These are phyloP conservation scores for Annulohypoxylon nitens DNA, from an alignment of 495 filamentous ascomycete species.

Conservation along the genomic window DNA sequence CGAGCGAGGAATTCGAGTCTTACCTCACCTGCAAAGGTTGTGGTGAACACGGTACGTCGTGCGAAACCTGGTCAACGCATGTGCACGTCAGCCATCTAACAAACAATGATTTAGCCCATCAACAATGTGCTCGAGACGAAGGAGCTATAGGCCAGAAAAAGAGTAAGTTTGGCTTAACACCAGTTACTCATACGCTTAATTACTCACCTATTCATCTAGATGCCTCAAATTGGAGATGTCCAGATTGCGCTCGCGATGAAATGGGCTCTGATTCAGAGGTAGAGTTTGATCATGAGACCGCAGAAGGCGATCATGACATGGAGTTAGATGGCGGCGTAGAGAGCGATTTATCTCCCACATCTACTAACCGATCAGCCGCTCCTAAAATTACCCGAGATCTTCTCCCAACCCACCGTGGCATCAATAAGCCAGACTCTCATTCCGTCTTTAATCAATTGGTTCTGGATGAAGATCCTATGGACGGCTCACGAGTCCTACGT, in stretches of 20 bases:
- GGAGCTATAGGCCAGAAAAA: conserved; percentile 69
- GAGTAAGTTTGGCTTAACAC: conserved; percentile 42
- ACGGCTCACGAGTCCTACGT: conserved; percentile 85
- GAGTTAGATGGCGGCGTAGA: conserved; percentile 45
- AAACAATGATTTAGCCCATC: conserved; percentile 75
- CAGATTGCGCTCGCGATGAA: conserved; percentile 77
- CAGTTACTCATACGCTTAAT: conserved; percentile 34
- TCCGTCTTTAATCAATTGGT: conserved; percentile 87
- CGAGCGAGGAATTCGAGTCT: conserved; percentile 87
- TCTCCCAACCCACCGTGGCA: conserved; percentile 76
- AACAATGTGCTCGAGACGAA: conserved; percentile 89
- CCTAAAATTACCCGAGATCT: conserved; percentile 77
- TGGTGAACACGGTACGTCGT: conserved; percentile 85
- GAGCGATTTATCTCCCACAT: conserved; percentile 51
- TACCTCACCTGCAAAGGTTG: conserved; percentile 85
- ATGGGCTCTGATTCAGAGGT: conserved; percentile 64
- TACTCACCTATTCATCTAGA: conserved; percentile 57
- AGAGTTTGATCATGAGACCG: conserved; percentile 54
- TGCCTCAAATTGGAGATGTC: conserved; percentile 81
- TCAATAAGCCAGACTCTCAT: conserved; percentile 81
- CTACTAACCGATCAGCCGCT: conserved; percentile 59
- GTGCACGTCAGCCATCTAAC: conserved; percentile 54
- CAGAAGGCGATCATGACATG: conserved; percentile 51
- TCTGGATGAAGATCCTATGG: conserved; percentile 83
- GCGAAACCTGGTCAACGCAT: conserved; percentile 40